Evolutionary conservation across 345 rosid genomes (phyloP), one percentile per base, ranked within the genome.

Genomic region (Erucastrum elatum): DNA sequence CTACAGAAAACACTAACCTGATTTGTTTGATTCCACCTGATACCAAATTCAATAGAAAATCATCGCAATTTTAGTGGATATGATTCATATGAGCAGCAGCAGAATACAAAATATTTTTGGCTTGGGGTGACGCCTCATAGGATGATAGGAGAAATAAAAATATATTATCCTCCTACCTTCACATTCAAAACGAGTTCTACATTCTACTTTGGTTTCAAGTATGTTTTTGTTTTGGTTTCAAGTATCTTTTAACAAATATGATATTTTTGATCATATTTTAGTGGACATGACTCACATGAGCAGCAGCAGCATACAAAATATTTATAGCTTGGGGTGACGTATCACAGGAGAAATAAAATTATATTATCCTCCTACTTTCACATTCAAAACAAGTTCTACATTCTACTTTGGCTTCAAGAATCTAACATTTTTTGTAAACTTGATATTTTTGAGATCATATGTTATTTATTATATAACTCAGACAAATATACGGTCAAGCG

Each of bases 171-270:
- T 56, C 76, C 66, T 9, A 64, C 12, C 30, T 53, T 64, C 35
- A 77, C 76, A 71, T 78, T 61, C 76, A 78, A 78, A 71, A 78
- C 72, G 67, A 71, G 51, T 41, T 41, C n/a, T 10, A 41, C 51
- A 41, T 41, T 41, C 51, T 41, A 41, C n/a, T 41, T 41, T 41
- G 51, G n/a, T 41, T 41, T 41, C 49, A 41, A 12, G 37, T 34
- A 21, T 21, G 0, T 21, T 21, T 21, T 21, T 21, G 21, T 21
- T 21, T 21, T 21, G 21, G 21, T 21, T 21, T 21, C 21, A 21
- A 21, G 21, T 21, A 21, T 21, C 21, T 21, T 21, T 21, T 21
- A 21, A 21, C 21, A 21, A 21, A 21, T 21, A 21, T 21, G 21
- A 21, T 21, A 21, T 21, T 21, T 21, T 21, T 21, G 21, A 21